Evolutionary conservation across 2,329 filamentous ascomycete species (phyloP).

Genomic region (Talaromyces sp.): DNA sequence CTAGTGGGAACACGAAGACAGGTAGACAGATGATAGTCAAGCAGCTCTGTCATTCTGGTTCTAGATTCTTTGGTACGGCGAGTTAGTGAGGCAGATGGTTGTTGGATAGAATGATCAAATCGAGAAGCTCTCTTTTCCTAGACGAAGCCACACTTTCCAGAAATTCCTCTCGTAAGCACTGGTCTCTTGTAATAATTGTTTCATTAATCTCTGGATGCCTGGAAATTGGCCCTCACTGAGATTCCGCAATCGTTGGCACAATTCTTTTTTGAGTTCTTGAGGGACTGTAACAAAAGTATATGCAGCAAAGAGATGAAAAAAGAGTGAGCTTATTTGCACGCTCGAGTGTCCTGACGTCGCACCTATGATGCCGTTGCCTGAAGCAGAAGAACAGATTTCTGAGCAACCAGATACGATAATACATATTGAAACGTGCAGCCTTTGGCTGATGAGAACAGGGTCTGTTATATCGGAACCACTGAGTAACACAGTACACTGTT

Average conservation of each 20-base stretch:
- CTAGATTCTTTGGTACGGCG: neutral
- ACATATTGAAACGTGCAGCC: conserved; percentile 1
- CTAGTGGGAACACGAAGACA: too few species aligned
- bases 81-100: neutral
- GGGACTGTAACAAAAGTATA: neutral
- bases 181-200: conserved; percentile 1
- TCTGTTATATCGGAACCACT: neutral
- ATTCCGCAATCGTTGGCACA: neutral
- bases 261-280: neutral
- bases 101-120: neutral
- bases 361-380: neutral
- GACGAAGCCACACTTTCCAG: conserved; percentile 15
- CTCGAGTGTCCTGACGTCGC: neutral
- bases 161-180: neutral
- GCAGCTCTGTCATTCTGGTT: too few species aligned
- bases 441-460: neutral
- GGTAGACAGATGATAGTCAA: neutral
- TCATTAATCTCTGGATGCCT: conserved; percentile 11
- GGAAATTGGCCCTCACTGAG: conserved; percentile 8
- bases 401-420: conserved; percentile 1
- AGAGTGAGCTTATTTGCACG: conserved; percentile 12
- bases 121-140: conserved; percentile 15
- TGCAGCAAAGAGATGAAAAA: conserved; percentile 15
- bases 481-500: conserved; percentile 11
- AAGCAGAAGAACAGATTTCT: conserved; percentile 9